These are phyloP conservation scores for Zasmidium angulare DNA, from an alignment of 2,329 filamentous ascomycete species.

Conservation along the genomic window DNA sequence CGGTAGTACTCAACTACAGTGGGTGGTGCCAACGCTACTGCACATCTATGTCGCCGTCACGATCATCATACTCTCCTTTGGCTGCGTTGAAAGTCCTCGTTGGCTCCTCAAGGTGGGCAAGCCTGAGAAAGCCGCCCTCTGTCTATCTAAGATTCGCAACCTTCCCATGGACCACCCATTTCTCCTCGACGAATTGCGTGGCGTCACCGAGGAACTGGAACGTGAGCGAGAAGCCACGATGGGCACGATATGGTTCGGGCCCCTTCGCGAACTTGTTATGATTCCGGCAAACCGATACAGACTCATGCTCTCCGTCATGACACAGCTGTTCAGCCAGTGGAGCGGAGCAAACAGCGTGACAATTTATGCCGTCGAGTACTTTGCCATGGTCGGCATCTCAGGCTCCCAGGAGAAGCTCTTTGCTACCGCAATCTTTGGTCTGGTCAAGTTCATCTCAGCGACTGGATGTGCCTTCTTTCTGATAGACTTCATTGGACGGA, in stretches of 20 bases:
- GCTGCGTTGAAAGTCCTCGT: conserved; percentile 33
- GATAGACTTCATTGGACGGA: conserved; percentile 32
- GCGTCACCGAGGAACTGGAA: conserved; percentile 65
- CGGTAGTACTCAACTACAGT: conserved; percentile 39
- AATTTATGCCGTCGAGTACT: conserved; percentile 72
- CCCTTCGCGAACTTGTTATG: conserved; percentile 67
- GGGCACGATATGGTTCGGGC: conserved; percentile 63
- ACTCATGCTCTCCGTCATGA: conserved; percentile 65
- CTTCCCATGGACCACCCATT: conserved; percentile 33
- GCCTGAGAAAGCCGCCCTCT: conserved; percentile 30
- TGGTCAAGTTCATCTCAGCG: conserved; percentile 69
- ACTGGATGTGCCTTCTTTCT: conserved; percentile 73
- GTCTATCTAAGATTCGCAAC: conserved; percentile 32
- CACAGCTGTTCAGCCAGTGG: conserved; percentile 74
- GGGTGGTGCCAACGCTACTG: conserved; percentile 69
- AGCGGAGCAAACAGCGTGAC: conserved; percentile 65
- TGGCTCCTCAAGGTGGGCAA: conserved; percentile 37
- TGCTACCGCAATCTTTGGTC: conserved; percentile 72
- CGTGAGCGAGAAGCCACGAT: conserved; percentile 70
- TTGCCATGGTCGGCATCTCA: conserved; percentile 67
- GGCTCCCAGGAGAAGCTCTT: conserved; percentile 69
- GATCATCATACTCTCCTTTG: conserved; percentile 65
- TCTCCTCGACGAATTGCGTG: conserved; percentile 53
- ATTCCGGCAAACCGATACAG: conserved; percentile 70
- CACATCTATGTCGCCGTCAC: conserved; percentile 76